phyloP scores from a whole-genome alignment of 2,329 filamentous ascomycete genomes.

The Hypoxylon sp. region DNA sequence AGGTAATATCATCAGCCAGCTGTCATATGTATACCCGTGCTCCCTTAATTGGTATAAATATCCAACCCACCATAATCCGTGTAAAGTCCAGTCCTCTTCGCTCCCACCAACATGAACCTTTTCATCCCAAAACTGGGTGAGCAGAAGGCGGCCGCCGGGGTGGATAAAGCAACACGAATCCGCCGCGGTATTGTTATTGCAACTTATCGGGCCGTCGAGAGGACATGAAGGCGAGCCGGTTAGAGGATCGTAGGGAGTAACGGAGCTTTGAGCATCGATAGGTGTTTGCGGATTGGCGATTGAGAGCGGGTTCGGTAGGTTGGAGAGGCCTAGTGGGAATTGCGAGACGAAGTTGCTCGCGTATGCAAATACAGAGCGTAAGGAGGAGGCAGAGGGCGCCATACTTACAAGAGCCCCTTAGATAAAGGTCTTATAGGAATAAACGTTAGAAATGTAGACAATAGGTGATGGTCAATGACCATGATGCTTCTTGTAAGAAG shows the following conservation, averaged over 20 bases:
- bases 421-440: neutral
- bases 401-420: slow-evolving; percentile 22
- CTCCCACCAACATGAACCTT: slow-evolving; percentile 58
- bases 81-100: slow-evolving; percentile 62
- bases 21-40: neutral
- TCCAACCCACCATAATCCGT: slow-evolving; percentile 60
- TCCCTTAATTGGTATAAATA: neutral
- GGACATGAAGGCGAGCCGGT: slow-evolving; percentile 59
- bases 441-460: slow-evolving; percentile 1
- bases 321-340: slow-evolving; percentile 49
- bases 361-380: slow-evolving; percentile 55
- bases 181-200: slow-evolving; percentile 57
- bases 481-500: slow-evolving; percentile 14
- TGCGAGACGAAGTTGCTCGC: slow-evolving; percentile 56
- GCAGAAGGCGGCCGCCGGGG: slow-evolving; percentile 59
- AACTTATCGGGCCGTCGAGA: slow-evolving; percentile 60
- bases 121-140: slow-evolving; percentile 63
- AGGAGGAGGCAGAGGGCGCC: slow-evolving; percentile 49
- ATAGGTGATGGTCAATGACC: slow-evolving; percentile 8
- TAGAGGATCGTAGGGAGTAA: slow-evolving; percentile 57
- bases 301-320: slow-evolving; percentile 48
- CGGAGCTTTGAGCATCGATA: slow-evolving; percentile 28
- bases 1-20: slow-evolving; percentile 11
- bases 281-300: slow-evolving; percentile 40
- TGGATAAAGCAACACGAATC: slow-evolving; percentile 62